Evolutionary conservation across 2,329 filamentous ascomycete genomes (phyloP), one percentile per base, ranked within the genome.

Genomic region (Diaporthe capsici): DNA sequence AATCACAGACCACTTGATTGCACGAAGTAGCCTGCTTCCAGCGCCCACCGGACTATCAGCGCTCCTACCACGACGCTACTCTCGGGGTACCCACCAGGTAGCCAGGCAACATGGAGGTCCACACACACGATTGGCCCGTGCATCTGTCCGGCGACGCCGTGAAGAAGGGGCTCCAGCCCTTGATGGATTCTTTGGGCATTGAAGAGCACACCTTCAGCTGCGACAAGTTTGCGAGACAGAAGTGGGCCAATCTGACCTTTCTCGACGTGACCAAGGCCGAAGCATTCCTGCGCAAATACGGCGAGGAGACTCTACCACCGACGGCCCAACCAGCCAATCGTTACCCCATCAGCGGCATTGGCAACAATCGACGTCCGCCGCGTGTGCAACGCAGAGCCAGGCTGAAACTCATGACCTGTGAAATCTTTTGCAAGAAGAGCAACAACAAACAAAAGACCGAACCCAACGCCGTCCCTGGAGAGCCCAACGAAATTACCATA

Each of bases 201-300:
- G 39, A 76, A 1, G 70, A 74, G 5, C 51, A 72, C 1, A 82
- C 86, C 9, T 91, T 85, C 82, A 72, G 72, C 0, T 88, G 85
- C 76, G 82, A 87, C 0, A 90, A 89, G 75, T 80, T 82, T 0
- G 80, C 79, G 3, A 79, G 80, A 4, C 85, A 81, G 28, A 58
- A 53, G 0, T 79, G 81, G 25, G 88, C 83, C 4, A 84, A 82
- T 71, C 76, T 90, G 61, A 85, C 83, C 0, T 91, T 91, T 71
- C 82, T 87, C 2, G 39, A 83, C 1, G 60, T 63, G 0, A 22
- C 72, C 0, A 85, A 91, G 6, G 88, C 84, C 12, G 53, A 79
- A 0, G 80, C 61, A 0, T 91, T 91, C 70, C 81, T 91, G 1
- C 25, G 75, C 0, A 78, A 72, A 0, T 82, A 88, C 60, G 79